Conservation (phyloP, 2,329 filamentous ascomycete species). For the Diaporthe ilicicola region DNA sequence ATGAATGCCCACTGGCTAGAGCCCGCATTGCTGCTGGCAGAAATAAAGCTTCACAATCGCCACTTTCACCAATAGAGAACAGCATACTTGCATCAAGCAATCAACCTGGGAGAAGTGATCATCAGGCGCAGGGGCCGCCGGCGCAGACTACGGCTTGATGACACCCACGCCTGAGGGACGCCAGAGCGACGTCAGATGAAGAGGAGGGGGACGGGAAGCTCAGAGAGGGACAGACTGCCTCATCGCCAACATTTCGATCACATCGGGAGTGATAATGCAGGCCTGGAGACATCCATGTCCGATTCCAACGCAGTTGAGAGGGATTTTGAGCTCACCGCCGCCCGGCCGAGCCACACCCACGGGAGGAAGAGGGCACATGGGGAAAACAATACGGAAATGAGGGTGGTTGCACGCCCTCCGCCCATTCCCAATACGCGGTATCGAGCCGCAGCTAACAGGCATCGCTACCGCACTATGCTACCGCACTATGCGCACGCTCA, state of each 20-base stretch:
- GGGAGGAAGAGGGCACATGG: neutral
- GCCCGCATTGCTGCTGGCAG: neutral
- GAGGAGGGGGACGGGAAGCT: too few relatives aligned
- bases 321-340: conserved; percentile 15
- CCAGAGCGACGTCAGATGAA: too few relatives aligned
- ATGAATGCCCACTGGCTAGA: neutral
- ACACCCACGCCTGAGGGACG: neutral
- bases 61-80: neutral
- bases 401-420: neutral
- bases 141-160: neutral
- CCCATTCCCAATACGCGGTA: conserved; percentile 17
- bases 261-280: conserved; percentile 21
- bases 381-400: too few relatives aligned
- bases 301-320: conserved; percentile 1
- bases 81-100: neutral
- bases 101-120: neutral
- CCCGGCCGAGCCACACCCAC: neutral
- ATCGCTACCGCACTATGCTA: conserved; percentile 22
- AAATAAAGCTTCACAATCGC: neutral
- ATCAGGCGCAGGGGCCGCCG: neutral
- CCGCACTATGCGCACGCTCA: conserved; percentile 14
- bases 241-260: conserved; percentile 9
- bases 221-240: neutral
- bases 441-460: conserved; percentile 14
- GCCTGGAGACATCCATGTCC: conserved; percentile 10